Percentiles rank a stretch among this genome's conserved stretches.
phyloP scores from a whole-genome alignment of 83 land plant genomes.

The Picea abies region DNA sequence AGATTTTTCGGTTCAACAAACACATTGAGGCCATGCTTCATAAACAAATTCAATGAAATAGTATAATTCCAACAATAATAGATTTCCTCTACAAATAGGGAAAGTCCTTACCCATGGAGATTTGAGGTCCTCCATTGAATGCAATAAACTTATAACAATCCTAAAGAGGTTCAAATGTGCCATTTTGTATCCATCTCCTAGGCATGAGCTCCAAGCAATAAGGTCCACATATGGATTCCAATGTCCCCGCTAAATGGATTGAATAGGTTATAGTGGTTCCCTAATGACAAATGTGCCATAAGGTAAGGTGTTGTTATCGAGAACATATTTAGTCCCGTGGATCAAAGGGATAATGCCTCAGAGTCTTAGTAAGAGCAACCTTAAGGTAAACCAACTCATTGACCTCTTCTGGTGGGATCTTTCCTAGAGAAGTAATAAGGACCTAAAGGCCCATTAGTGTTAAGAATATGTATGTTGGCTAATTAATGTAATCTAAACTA shows the following conservation, averaged over 20 bases:
- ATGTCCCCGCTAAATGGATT: conserved; percentile 32
- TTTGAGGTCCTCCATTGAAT: conserved; percentile 53
- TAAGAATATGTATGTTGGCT: too few species aligned
- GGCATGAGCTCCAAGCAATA: conserved; percentile 42
- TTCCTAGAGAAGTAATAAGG: too few species aligned
- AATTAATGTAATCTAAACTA: too few species aligned
- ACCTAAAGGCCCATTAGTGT: too few species aligned
- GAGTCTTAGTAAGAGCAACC: conserved; percentile 42
- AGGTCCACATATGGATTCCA: conserved; percentile 38
- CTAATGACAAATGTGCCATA: conserved; percentile 49
- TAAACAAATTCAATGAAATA: conserved; percentile 48
- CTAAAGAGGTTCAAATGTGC: conserved; percentile 20
- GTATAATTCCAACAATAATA: conserved; percentile 38
- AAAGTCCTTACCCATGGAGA: conserved; percentile 47
- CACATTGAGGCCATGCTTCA: conserved; percentile 51
- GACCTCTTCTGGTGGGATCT: conserved; percentile 24
- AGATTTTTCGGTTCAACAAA: conserved; percentile 8
- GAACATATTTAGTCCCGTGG: conserved; percentile 47
- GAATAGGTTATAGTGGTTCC: conserved; percentile 44
- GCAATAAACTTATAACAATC: conserved; percentile 42
- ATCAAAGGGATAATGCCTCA: conserved; percentile 42
- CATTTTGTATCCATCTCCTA: conserved; percentile 32
- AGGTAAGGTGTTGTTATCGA: conserved; percentile 32
- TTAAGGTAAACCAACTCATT: conserved; percentile 54
- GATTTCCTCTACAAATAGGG: conserved; percentile 53